A percentile compares a stretch with the other conserved stretches of the same genome.
These are phyloP conservation scores for Yamadazyma mexicana DNA, from an alignment of 1,139 yeast species.

Conservation along the genomic window DNA sequence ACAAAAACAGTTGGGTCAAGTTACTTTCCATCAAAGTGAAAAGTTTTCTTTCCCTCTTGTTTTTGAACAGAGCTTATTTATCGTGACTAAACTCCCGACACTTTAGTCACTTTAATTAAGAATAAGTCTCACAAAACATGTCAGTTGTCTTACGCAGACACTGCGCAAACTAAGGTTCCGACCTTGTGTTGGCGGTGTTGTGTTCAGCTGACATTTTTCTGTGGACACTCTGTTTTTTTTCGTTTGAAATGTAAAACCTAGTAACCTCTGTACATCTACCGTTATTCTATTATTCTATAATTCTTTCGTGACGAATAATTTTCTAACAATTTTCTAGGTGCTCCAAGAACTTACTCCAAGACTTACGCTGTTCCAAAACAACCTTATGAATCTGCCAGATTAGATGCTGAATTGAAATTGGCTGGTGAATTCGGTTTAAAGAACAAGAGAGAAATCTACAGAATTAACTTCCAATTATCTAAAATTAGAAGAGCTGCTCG, in stretches of 20 bases:
- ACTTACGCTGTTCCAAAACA: constrained; percentile 99
- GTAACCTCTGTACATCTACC: constrained; percentile 3
- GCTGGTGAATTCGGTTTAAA: constrained; percentile 99
- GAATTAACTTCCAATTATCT: constrained; percentile 97
- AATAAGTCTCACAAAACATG: constrained; percentile 12
- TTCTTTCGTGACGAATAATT: not conserved
- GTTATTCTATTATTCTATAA: constrained; percentile 1
- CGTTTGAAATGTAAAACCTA: constrained; percentile 1
- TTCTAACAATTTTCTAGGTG: constrained; percentile 52
- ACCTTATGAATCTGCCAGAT: constrained; percentile 98
- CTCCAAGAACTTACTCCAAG: constrained; percentile 99
- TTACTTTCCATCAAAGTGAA: not conserved
- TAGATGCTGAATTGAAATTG: constrained; percentile 97
- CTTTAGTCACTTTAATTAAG: constrained; percentile 58
- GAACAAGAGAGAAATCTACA: constrained; percentile 99
- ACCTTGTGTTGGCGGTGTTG: not conserved
- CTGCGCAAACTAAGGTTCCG: too few relatives aligned
- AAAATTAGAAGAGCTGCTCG: constrained; percentile 99
- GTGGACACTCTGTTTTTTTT: constrained; percentile 7
- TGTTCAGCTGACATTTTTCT: not conserved
- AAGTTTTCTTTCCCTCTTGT: constrained; percentile 7
- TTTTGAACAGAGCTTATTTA: constrained; percentile 27
- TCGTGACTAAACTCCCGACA: constrained; percentile 83
- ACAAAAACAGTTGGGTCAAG: not conserved
- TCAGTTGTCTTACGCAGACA: too few relatives aligned